Conservation (phyloP, 2,329 filamentous ascomycete species). For the Ophiobolus disseminans region DNA sequence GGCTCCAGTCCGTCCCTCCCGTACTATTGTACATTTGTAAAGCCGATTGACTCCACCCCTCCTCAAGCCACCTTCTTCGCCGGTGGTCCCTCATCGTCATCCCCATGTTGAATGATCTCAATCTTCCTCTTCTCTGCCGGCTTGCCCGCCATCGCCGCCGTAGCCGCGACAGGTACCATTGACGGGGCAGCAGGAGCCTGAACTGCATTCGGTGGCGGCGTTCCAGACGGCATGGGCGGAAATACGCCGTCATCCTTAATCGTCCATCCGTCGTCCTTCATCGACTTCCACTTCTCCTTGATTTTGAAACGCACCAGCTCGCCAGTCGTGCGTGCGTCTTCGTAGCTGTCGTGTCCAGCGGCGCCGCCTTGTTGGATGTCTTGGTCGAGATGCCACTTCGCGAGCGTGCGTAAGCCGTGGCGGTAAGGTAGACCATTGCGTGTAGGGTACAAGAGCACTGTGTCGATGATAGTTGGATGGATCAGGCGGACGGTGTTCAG, state of each 20-base stretch:
- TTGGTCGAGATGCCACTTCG: constrained; percentile 71
- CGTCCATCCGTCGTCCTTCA: constrained; percentile 73
- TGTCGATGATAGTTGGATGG: constrained; percentile 86
- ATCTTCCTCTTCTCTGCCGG: constrained; percentile 35
- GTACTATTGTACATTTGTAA: too few relatives aligned
- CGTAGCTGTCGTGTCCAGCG: constrained; percentile 85
- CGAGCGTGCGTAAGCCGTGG: constrained; percentile 77
- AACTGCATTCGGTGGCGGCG: constrained; percentile 21
- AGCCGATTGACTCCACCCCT: too few relatives aligned
- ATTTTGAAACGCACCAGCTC: constrained; percentile 80
- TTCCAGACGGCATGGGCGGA: constrained; percentile 36
- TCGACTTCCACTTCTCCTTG: constrained; percentile 70
- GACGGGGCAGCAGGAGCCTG: constrained; percentile 17
- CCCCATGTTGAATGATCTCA: constrained; percentile 13
- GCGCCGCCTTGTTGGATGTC: constrained; percentile 78
- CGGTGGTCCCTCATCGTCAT: constrained; percentile 1
- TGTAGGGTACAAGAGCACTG: constrained; percentile 83
- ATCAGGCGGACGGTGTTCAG: constrained; percentile 84
- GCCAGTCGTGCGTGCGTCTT: constrained; percentile 88
- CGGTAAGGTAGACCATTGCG: constrained; percentile 77
- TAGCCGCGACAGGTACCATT: constrained; percentile 23
- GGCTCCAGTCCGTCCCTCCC: too few relatives aligned
- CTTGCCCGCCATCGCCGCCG: constrained; percentile 12
- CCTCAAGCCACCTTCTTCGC: constrained; percentile 9
- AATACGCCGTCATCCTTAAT: constrained; percentile 38